phyloP scores from a whole-genome alignment of 139 green algal genomes.

The Desmodesmus armatus region DNA sequence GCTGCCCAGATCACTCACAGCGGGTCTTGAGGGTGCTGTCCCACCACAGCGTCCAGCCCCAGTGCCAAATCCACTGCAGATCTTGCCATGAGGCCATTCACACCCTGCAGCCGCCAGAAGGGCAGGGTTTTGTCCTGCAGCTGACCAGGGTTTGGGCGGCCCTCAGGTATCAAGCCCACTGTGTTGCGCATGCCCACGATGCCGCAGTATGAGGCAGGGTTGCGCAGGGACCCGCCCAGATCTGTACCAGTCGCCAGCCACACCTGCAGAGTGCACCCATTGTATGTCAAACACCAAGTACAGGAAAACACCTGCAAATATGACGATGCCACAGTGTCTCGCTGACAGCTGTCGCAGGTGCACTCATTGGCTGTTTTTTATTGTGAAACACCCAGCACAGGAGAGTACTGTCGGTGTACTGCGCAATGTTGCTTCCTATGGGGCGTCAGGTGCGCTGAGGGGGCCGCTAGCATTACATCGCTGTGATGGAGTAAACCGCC shows the following conservation, averaged over 20 bases:
- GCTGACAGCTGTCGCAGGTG: too few relatives aligned
- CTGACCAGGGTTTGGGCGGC: background rate
- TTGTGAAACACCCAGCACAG: too few relatives aligned
- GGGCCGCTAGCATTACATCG: too few relatives aligned
- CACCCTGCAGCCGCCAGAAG: conserved; percentile 39
- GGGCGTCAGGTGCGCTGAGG: too few relatives aligned
- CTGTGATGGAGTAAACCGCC: too few relatives aligned
- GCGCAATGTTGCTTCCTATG: too few relatives aligned
- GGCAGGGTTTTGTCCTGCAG: background rate
- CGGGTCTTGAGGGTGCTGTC: conserved; percentile 29
- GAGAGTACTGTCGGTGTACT: background rate
- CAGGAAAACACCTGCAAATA: background rate
- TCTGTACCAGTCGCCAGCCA: conserved; percentile 63
- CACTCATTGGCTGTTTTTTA: too few relatives aligned
- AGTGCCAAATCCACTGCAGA: conserved; percentile 60
- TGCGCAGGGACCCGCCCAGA: conserved; percentile 70
- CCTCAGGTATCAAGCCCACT: conserved; percentile 4
- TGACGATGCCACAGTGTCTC: too few relatives aligned
- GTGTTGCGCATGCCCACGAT: conserved; percentile 52
- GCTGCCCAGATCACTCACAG: conserved; percentile 24
- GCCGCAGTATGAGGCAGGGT: conserved; percentile 66
- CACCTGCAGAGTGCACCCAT: conserved; percentile 32
- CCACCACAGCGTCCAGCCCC: conserved; percentile 56
- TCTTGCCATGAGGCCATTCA: conserved; percentile 59
- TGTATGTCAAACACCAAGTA: background rate